Evolutionary conservation across 805 yeast species (phyloP).

Genomic region (Scheffersomyces stipitis): DNA sequence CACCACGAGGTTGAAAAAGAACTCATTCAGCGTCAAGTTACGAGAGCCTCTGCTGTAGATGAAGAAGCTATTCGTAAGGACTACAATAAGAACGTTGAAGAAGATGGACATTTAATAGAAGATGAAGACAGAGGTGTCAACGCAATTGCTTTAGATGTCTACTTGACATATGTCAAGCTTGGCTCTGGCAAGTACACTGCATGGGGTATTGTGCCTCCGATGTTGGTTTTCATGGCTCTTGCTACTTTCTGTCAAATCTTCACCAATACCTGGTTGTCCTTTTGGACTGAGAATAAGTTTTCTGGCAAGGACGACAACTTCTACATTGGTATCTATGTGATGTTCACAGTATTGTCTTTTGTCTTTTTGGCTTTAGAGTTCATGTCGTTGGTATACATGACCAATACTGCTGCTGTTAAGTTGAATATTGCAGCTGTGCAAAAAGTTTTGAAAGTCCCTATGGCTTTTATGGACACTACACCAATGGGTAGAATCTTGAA

Average conservation of each 20-base stretch:
- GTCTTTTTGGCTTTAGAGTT: conserved; percentile 6
- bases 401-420: conserved; percentile 13
- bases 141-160: conserved; percentile 49
- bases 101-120: conserved; percentile 26
- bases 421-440: conserved; percentile 15
- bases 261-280: conserved; percentile 16
- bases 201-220: conserved; percentile 25
- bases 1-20: conserved; percentile 5
- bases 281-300: conserved; percentile 14
- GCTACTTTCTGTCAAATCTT: conserved; percentile 9
- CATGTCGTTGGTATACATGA: conserved; percentile 9
- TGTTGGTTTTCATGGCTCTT: conserved; percentile 12
- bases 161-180: conserved; percentile 47
- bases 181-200: conserved; percentile 53
- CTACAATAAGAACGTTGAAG: conserved; percentile 8
- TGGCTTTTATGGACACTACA: conserved; percentile 24
- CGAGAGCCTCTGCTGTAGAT: conserved; percentile 13
- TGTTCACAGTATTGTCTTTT: conserved; percentile 9
- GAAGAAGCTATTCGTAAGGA: conserved; percentile 16
- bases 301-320: conserved; percentile 2
- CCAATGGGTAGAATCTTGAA: conserved; percentile 27
- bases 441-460: conserved; percentile 18
- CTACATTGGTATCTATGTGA: conserved; percentile 15
- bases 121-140: conserved; percentile 63
- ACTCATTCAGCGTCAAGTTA: conserved; percentile 8